These are phyloP conservation scores for Debaryomyces maramus DNA, from an alignment of 805 yeast genomes.

Conservation along the genomic window DNA sequence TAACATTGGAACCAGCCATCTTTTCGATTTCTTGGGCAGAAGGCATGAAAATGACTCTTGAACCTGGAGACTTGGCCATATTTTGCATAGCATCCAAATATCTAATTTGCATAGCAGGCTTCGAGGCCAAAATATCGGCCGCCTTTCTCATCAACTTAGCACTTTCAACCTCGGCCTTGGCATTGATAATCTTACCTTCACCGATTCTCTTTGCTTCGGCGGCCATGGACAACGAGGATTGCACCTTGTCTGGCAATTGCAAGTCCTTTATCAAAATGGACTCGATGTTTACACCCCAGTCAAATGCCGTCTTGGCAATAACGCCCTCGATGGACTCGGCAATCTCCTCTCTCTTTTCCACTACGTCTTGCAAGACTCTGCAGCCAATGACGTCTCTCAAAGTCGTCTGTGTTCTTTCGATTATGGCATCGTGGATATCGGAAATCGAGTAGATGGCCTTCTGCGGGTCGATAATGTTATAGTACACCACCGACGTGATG, in stretches of 20 bases:
- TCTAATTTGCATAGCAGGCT: slow-evolving; percentile 77
- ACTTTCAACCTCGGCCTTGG: slow-evolving; percentile 72
- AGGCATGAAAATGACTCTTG: slow-evolving; percentile 79
- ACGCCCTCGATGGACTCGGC: slow-evolving; percentile 63
- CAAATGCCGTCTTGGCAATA: slow-evolving; percentile 59
- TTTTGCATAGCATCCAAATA: slow-evolving; percentile 76
- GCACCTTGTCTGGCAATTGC: slow-evolving; percentile 52
- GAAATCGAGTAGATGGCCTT: slow-evolving; percentile 60
- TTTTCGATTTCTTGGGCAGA: slow-evolving; percentile 43
- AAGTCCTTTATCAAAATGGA: slow-evolving; percentile 68
- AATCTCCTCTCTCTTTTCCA: slow-evolving; percentile 70
- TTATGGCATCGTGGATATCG: slow-evolving; percentile 54
- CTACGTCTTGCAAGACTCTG: slow-evolving; percentile 65
- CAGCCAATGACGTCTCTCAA: slow-evolving; percentile 71
- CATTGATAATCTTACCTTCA: slow-evolving; percentile 72
- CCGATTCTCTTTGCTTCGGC: slow-evolving; percentile 77
- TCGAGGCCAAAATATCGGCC: slow-evolving; percentile 71
- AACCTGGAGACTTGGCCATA: slow-evolving; percentile 60
- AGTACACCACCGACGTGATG: slow-evolving; percentile 67
- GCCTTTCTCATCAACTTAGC: slow-evolving; percentile 78
- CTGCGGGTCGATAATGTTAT: slow-evolving; percentile 66
- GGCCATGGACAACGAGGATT: slow-evolving; percentile 65
- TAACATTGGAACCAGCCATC: slow-evolving; percentile 29
- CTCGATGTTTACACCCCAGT: slow-evolving; percentile 73
- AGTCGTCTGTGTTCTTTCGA: slow-evolving; percentile 71